A percentile compares a stretch with the other conserved stretches of the same genome.
These are phyloP conservation scores for Fomitopsis betulina DNA, from an alignment of 1,284 basidiomycete species.

Conservation along the genomic window DNA sequence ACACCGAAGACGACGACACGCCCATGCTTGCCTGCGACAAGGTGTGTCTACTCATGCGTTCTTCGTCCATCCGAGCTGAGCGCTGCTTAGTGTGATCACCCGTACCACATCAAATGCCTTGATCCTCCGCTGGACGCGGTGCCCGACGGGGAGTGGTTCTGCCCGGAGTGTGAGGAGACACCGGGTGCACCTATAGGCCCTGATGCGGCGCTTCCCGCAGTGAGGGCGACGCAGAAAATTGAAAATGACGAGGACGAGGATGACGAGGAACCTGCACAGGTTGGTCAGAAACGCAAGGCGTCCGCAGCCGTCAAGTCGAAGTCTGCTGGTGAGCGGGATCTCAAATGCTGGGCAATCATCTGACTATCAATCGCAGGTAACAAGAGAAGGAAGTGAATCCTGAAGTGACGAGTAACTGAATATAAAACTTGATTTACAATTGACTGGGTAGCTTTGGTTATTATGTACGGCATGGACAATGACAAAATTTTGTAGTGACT, in stretches of 20 bases:
- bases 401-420: no score
- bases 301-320: constrained; percentile 11
- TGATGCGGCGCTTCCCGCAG: constrained; percentile 17
- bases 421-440: no score
- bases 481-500: no score
- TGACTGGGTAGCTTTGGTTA: no score
- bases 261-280: constrained; percentile 16
- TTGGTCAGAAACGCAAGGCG: constrained; percentile 31
- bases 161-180: constrained; percentile 55
- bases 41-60: constrained; percentile 36
- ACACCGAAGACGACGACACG: constrained; percentile 61
- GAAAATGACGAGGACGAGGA: constrained; percentile 19
- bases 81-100: constrained; percentile 72
- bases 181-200: constrained; percentile 30
- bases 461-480: no score
- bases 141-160: constrained; percentile 94
- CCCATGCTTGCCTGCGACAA: constrained; percentile 80
- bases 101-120: constrained; percentile 84
- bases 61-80: background rate
- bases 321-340: constrained; percentile 8
- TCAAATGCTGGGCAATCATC: background rate
- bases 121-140: constrained; percentile 70
- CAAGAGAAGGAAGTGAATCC: constrained; percentile 12
- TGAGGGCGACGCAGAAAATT: constrained; percentile 5
- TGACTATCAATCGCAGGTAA: constrained; percentile 12